Evolutionary conservation across 345 rosid species (phyloP).

Genomic region (Hypericum androsaemum): DNA sequence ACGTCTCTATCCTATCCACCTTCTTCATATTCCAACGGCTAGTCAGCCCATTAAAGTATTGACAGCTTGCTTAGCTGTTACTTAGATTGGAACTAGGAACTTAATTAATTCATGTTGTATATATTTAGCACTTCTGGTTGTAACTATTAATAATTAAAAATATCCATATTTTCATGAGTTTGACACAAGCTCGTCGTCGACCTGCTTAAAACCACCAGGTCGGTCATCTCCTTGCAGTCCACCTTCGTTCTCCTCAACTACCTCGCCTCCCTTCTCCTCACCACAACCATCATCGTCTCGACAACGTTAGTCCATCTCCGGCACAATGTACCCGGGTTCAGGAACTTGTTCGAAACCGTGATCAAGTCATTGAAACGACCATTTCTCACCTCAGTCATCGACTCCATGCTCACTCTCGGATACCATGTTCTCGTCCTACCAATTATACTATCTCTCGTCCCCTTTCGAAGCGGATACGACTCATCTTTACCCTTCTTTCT

Average conservation of each 20-base stretch:
- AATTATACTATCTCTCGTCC: conserved; percentile 12
- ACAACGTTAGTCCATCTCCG: conserved; percentile 24
- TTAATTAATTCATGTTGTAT: no score
- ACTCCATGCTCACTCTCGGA: conserved; percentile 25
- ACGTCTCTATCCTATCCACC: no score
- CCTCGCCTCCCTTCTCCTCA: conserved; percentile 18
- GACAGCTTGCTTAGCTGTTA: no score
- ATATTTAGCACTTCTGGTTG: no score
- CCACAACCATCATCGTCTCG: conserved; percentile 23
- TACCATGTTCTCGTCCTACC: conserved; percentile 17
- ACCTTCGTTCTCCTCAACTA: conserved; percentile 8
- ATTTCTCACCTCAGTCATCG: conserved; percentile 32
- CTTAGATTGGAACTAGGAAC: no score
- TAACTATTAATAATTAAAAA: no score
- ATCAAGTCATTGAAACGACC: conserved; percentile 29
- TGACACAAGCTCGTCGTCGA: conserved; percentile 21
- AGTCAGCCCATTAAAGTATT: no score
- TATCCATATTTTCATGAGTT: no score
- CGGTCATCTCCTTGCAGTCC: conserved; percentile 16
- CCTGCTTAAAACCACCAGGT: conserved; percentile 14
- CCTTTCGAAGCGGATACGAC: not conserved
- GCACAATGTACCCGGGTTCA: conserved; percentile 12
- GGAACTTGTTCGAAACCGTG: conserved; percentile 19
- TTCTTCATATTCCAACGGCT: no score
- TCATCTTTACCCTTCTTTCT: not conserved